phyloP scores from a whole-genome alignment of 139 green algal genomes.

The Coccomyxa sp. region DNA sequence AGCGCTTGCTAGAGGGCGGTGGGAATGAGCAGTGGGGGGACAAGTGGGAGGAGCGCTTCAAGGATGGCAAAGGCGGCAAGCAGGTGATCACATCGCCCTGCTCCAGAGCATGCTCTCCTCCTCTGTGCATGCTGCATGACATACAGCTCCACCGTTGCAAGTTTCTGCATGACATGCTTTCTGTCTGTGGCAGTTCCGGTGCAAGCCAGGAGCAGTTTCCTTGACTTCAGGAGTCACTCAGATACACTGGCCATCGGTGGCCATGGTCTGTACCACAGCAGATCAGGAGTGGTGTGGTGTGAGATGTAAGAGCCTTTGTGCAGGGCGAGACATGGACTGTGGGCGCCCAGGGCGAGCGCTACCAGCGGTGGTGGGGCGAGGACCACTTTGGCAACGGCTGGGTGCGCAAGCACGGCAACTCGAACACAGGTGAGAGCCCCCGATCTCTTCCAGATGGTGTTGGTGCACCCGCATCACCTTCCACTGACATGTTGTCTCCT shows the following conservation, averaged over 20 bases:
- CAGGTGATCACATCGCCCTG: constrained; percentile 23
- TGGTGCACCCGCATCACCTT: too few relatives aligned
- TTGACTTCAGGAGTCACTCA: too few relatives aligned
- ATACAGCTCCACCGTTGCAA: background rate
- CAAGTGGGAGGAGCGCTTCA: constrained; percentile 87
- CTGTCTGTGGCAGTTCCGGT: background rate
- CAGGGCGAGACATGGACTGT: constrained; percentile 59
- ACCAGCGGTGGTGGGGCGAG: constrained; percentile 78
- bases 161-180: background rate
- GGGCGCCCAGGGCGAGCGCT: constrained; percentile 33
- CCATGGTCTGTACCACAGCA: background rate
- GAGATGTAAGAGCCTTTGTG: background rate
- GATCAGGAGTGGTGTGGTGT: background rate
- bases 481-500: too few relatives aligned
- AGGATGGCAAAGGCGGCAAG: constrained; percentile 64
- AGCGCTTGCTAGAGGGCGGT: constrained; percentile 48
- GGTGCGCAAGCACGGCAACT: constrained; percentile 69
- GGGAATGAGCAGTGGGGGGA: constrained; percentile 75
- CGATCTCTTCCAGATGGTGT: too few relatives aligned
- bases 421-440: constrained; percentile 41
- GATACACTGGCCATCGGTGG: background rate
- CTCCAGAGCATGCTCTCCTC: background rate
- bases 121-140: background rate
- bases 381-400: constrained; percentile 65
- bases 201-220: background rate